A percentile compares a stretch with the other conserved stretches of the same genome.
These are phyloP conservation scores for Pythium phragmitis DNA, from an alignment of 352 stramenopile species.

Conservation along the genomic window DNA sequence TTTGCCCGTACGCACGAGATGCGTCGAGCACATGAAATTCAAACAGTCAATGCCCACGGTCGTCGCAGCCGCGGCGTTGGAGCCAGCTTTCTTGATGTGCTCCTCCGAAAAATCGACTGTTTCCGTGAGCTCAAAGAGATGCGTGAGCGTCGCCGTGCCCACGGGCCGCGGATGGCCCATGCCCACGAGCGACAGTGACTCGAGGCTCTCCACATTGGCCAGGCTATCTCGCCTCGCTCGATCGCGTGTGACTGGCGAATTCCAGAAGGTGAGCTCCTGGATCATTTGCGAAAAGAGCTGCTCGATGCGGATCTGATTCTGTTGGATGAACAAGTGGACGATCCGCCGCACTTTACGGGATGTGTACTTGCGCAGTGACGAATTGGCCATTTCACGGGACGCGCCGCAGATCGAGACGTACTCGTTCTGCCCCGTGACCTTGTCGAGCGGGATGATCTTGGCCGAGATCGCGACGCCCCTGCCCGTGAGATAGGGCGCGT, in stretches of 20 bases:
- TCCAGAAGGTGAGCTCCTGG: constrained; percentile 84
- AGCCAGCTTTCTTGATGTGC: constrained; percentile 29
- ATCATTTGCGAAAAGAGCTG: constrained; percentile 82
- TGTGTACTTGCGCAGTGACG: constrained; percentile 81
- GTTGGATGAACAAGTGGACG: constrained; percentile 82
- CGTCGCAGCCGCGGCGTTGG: constrained; percentile 39
- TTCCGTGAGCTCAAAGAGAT: constrained; percentile 83
- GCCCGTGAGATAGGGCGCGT: constrained; percentile 79
- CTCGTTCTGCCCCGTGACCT: constrained; percentile 82
- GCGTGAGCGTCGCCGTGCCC: constrained; percentile 77
- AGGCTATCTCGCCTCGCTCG: constrained; percentile 44
- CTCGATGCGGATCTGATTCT: constrained; percentile 65
- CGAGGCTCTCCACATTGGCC: constrained; percentile 39
- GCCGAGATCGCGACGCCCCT: constrained; percentile 84
- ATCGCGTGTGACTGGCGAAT: constrained; percentile 36
- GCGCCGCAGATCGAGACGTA: constrained; percentile 86
- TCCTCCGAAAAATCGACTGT: constrained; percentile 81
- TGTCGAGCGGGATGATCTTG: constrained; percentile 84
- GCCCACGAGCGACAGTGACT: constrained; percentile 63
- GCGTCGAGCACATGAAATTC: constrained; percentile 85
- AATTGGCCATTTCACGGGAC: constrained; percentile 81
- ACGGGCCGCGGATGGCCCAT: constrained; percentile 71
- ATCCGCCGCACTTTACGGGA: constrained; percentile 82
- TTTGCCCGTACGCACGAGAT: constrained; percentile 66
- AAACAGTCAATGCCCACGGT: constrained; percentile 80